Conservation (phyloP, 139 green algal genomes). For the Closterium sp. region DNA sequence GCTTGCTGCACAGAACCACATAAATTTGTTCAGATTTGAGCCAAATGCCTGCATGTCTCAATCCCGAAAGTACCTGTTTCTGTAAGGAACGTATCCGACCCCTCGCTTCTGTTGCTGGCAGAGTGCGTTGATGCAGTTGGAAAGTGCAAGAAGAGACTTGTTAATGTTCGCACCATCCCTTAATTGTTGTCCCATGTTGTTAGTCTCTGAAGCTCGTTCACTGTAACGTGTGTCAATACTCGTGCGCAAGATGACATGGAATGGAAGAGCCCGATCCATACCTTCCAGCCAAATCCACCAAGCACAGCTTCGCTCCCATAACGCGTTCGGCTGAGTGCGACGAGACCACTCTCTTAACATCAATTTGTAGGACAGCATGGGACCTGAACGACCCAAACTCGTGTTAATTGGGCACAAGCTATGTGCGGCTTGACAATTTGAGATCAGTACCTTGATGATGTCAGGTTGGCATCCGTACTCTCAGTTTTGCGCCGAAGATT, state of each 20-base stretch:
- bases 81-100: slow-evolving; percentile 23
- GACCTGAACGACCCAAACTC: slow-evolving; percentile 21
- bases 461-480: slow-evolving; percentile 52
- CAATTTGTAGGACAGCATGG: slow-evolving; percentile 66
- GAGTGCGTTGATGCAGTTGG: slow-evolving; percentile 86
- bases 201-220: slow-evolving; percentile 54
- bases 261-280: neutral
- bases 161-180: slow-evolving; percentile 62
- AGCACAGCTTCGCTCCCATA: slow-evolving; percentile 44
- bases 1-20: slow-evolving; percentile 77
- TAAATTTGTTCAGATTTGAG: slow-evolving; percentile 50
- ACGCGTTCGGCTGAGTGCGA: neutral
- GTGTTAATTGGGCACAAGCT: neutral
- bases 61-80: slow-evolving; percentile 20
- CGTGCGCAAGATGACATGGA: neutral
- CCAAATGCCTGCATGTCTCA: neutral
- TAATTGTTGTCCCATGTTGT: slow-evolving; percentile 47
- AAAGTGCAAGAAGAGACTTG: slow-evolving; percentile 73
- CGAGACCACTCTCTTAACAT: slow-evolving; percentile 17
- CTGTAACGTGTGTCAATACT: neutral
- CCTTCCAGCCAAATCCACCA: slow-evolving; percentile 59
- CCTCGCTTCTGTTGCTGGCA: slow-evolving; percentile 47
- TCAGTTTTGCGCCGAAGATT: slow-evolving; percentile 58
- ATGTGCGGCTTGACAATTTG: neutral
- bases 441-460: slow-evolving; percentile 34